A percentile compares a stretch with the other conserved stretches of the same genome.
Evolutionary conservation across 345 rosid genomes (phyloP).

Genomic region (Corchorus olitorius): DNA sequence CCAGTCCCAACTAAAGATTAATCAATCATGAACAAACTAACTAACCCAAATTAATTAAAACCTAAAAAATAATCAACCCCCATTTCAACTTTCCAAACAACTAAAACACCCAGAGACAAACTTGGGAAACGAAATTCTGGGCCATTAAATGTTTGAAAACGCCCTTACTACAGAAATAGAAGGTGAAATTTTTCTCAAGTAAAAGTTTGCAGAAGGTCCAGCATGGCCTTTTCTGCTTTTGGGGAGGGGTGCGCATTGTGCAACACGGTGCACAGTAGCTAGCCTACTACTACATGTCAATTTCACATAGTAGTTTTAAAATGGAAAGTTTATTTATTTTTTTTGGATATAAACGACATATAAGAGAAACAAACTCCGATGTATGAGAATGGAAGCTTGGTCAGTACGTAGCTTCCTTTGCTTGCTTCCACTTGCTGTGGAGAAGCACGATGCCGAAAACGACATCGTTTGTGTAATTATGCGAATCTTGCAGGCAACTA

Average conservation of each 20-base stretch:
- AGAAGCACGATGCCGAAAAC: slow-evolving; percentile 8
- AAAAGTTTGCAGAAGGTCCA: slow-evolving; percentile 4
- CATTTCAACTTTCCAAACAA: neutral
- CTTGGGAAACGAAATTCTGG: slow-evolving; percentile 12
- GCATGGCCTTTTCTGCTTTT: neutral
- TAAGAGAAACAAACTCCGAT: slow-evolving; percentile 25
- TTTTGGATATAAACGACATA: slow-evolving; percentile 33
- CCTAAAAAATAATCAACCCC: neutral
- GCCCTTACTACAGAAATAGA: slow-evolving; percentile 11
- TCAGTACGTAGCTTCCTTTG: neutral
- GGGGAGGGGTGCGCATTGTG: slow-evolving; percentile 20
- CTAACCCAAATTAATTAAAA: neutral
- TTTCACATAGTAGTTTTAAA: neutral
- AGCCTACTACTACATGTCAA: neutral
- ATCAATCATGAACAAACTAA: neutral
- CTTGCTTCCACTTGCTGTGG: neutral
- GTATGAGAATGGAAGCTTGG: slow-evolving; percentile 3
- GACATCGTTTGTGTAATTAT: neutral
- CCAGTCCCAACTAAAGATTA: neutral
- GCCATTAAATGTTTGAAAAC: slow-evolving; percentile 29
- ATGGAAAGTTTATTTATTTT: neutral
- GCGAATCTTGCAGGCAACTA: slow-evolving; percentile 14
- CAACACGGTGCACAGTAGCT: slow-evolving; percentile 14
- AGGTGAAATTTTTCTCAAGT: neutral
- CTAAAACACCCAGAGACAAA: neutral